Conservation (phyloP, 257 asterid species). For the Gentiana dahurica region DNA sequence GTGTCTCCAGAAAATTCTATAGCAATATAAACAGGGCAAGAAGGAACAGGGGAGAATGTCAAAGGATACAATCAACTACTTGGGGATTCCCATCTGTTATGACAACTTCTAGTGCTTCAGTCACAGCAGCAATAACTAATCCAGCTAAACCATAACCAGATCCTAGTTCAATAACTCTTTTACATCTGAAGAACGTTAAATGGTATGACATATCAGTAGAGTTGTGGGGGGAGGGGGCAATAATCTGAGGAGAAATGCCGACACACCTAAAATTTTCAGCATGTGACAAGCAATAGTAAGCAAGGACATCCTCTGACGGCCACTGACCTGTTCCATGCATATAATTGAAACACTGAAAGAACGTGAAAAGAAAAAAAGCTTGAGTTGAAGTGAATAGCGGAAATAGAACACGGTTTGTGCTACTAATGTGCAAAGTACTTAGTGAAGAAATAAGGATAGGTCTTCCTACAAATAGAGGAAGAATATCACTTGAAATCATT, state of each 20-base stretch:
- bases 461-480: neutral
- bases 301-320: constrained; percentile 96
- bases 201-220: neutral
- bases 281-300: constrained; percentile 60
- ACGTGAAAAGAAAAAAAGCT: constrained; percentile 1
- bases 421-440: neutral
- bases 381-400: neutral
- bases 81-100: constrained; percentile 97
- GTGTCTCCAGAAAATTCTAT: too few species aligned
- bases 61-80: constrained; percentile 93
- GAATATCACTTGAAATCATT: neutral
- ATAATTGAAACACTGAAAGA: constrained; percentile 10
- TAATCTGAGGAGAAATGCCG: neutral
- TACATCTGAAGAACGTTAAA: constrained; percentile 32
- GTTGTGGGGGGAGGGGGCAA: neutral
- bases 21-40: neutral
- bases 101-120: constrained; percentile 71
- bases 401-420: neutral
- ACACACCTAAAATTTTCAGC: constrained; percentile 53
- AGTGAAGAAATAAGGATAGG: neutral
- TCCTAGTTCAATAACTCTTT: constrained; percentile 85
- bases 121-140: constrained; percentile 53
- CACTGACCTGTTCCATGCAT: constrained; percentile 62
- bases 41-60: neutral
- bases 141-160: constrained; percentile 97